phyloP scores from a whole-genome alignment of 2,329 filamentous ascomycete species.

The Phialocephala sp. region DNA sequence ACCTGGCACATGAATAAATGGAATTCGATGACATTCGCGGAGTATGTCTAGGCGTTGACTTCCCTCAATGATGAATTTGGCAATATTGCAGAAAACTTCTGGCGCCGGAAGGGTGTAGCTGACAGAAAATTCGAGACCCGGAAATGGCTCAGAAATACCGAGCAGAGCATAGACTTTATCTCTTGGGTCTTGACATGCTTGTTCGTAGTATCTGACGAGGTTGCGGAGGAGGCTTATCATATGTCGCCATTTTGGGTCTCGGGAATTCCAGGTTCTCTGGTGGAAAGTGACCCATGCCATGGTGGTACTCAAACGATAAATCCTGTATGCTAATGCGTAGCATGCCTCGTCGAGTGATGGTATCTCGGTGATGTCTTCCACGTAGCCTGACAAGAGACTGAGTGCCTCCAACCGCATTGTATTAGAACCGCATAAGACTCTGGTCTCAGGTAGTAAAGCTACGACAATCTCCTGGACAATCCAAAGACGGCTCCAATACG shows the following conservation, averaged over 20 bases:
- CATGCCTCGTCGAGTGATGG: neutral
- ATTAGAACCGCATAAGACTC: neutral
- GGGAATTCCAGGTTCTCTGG: neutral
- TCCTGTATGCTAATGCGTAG: neutral
- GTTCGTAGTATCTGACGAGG: neutral
- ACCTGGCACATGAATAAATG: neutral
- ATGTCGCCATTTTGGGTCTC: neutral
- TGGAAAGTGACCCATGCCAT: neutral
- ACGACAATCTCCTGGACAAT: constrained; percentile 20
- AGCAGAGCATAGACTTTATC: constrained; percentile 19
- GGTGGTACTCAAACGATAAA: neutral
- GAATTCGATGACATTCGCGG: neutral
- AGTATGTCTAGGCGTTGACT: constrained; percentile 11
- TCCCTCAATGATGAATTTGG: constrained; percentile 13
- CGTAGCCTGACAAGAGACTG: neutral
- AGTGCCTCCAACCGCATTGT: neutral
- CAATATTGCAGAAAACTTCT: constrained; percentile 15
- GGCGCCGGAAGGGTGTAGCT: constrained; percentile 4
- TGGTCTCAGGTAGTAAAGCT: neutral
- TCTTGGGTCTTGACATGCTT: constrained; percentile 12
- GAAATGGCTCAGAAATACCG: constrained; percentile 8
- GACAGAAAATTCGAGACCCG: constrained; percentile 3
- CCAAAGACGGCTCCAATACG: constrained; percentile 17
- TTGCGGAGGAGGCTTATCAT: neutral
- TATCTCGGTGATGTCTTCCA: neutral